Conservation (phyloP, 1,284 basidiomycete genomes). For the Ustilago cynodontis region DNA sequence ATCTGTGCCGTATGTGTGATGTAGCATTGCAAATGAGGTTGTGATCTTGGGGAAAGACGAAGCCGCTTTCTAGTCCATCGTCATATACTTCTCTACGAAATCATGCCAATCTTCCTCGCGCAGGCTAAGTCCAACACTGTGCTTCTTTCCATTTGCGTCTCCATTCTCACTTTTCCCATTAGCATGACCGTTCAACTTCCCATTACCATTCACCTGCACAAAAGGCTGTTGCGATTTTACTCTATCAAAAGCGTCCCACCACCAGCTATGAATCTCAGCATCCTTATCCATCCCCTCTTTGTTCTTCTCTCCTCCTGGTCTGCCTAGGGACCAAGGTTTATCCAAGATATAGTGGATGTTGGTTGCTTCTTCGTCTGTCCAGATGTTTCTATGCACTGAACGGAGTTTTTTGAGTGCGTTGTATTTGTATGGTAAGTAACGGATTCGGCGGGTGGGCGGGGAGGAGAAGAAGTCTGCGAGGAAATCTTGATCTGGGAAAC, state of each 20-base stretch:
- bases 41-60: neutral
- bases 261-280: conserved; percentile 56
- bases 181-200: neutral
- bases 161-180: neutral
- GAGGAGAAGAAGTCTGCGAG: conserved; percentile 80
- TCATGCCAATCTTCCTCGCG: conserved; percentile 26
- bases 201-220: neutral
- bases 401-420: conserved; percentile 86
- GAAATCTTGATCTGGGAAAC: conserved; percentile 93
- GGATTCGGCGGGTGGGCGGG: conserved; percentile 71
- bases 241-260: conserved; percentile 58
- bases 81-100: conserved; percentile 45
- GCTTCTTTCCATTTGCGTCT: neutral
- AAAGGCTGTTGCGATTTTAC: conserved; percentile 12
- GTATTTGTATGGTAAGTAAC: conserved; percentile 82
- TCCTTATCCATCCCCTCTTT: conserved; percentile 31
- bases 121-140: neutral
- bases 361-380: conserved; percentile 81
- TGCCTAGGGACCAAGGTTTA: conserved; percentile 60
- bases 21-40: neutral
- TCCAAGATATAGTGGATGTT: conserved; percentile 67
- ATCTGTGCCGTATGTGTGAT: neutral
- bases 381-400: conserved; percentile 77
- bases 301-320: conserved; percentile 17
- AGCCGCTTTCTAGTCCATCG: conserved; percentile 17